Evolutionary conservation across 257 asterid species (phyloP).

Genomic region (Nemophila menziesii): DNA sequence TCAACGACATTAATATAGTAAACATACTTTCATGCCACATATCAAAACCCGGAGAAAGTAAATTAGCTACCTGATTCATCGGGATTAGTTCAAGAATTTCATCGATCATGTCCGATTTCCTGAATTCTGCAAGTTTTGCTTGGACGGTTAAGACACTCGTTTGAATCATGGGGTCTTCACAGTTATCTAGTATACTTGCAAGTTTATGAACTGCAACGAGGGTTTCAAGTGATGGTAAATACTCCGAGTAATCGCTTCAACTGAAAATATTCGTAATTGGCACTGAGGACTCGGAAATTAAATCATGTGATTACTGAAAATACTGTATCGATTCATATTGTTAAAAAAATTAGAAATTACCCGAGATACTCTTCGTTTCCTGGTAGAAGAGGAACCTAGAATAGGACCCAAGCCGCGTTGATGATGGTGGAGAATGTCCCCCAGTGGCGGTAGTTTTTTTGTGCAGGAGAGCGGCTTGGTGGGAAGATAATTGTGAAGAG

Average conservation of each 20-base stretch:
- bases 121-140: constrained; percentile 25
- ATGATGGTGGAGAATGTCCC: no score
- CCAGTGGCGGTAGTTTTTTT: no score
- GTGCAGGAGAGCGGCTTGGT: no score
- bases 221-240: constrained; percentile 17
- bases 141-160: constrained; percentile 15
- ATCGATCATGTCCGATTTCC: constrained; percentile 10
- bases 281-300: constrained; percentile 15
- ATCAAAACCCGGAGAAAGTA: constrained; percentile 17
- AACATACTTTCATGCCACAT: constrained; percentile 26
- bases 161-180: constrained; percentile 20
- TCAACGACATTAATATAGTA: constrained; percentile 18
- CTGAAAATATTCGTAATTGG: constrained; percentile 18
- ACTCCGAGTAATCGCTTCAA: constrained; percentile 13
- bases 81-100: constrained; percentile 19
- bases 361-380: no score
- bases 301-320: constrained; percentile 14
- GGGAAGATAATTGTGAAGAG: no score
- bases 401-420: no score
- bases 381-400: no score
- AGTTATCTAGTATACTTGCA: constrained; percentile 10
- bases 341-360: no score
- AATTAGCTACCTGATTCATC: constrained; percentile 13
- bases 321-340: no score
- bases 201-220: constrained; percentile 18